phyloP scores from a whole-genome alignment of 2,329 filamentous ascomycete genomes.

The Pseudogymnoascus sp. region DNA sequence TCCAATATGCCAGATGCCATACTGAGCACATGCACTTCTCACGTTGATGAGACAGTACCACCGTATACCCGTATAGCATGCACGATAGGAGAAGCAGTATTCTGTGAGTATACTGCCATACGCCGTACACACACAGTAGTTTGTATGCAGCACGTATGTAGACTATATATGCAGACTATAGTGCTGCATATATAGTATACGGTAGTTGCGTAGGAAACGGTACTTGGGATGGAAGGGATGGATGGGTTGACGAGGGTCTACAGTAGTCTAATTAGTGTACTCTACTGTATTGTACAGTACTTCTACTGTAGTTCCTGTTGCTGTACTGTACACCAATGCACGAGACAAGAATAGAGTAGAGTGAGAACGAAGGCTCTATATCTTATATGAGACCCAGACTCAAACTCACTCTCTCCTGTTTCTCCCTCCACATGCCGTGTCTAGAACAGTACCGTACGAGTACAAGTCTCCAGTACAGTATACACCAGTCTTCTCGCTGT shows the following conservation, averaged over 20 bases:
- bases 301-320: background rate
- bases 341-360: background rate
- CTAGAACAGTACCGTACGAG: background rate
- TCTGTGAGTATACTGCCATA: too few relatives aligned
- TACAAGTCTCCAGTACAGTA: too few relatives aligned
- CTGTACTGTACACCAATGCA: background rate
- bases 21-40: background rate
- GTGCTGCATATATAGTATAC: constrained; percentile 1
- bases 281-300: background rate
- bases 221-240: background rate
- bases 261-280: background rate
- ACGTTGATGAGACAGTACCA: background rate
- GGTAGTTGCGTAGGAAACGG: background rate
- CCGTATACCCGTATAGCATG: background rate
- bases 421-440: constrained; percentile 1
- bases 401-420: background rate
- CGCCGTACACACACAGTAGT: too few relatives aligned
- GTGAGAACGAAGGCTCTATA: too few relatives aligned
- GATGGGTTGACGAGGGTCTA: background rate
- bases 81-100: too few relatives aligned
- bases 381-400: too few relatives aligned
- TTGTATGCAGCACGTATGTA: background rate
- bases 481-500: background rate
- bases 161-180: background rate
- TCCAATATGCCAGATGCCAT: background rate